These are phyloP conservation scores for Heracleum sosnowskyi DNA, from an alignment of 129 eudicot species.

Conservation along the genomic window DNA sequence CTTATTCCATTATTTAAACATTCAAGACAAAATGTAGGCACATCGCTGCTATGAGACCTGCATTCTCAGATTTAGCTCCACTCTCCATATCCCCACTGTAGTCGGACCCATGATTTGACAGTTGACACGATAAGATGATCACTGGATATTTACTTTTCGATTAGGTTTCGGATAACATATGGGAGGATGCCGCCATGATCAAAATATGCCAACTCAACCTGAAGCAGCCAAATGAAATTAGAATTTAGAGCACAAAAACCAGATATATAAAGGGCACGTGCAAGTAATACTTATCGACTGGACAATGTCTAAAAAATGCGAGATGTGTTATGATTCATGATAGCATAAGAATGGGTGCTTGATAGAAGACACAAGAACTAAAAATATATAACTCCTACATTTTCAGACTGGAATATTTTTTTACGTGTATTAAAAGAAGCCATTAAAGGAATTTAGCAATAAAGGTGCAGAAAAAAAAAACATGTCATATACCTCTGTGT, in stretches of 20 bases:
- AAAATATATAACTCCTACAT: no score
- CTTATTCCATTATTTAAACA: background rate
- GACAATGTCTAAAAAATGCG: background rate
- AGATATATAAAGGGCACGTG: background rate
- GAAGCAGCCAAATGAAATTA: conserved; percentile 16
- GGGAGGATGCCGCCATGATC: conserved; percentile 97
- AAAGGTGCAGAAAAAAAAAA: background rate
- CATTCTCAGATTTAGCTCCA: background rate
- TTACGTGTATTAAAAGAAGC: background rate
- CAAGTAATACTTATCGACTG: background rate
- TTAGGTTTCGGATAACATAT: conserved; percentile 71
- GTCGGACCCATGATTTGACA: background rate
- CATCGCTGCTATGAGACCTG: background rate
- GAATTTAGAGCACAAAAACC: background rate
- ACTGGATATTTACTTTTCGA: conserved; percentile 32
- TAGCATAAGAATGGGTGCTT: background rate
- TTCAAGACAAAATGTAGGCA: background rate
- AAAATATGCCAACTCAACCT: conserved; percentile 94
- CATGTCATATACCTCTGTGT: conserved; percentile 68
- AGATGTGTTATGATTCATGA: background rate
- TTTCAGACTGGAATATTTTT: background rate
- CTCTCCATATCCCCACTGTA: background rate
- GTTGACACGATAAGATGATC: background rate
- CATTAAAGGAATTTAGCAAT: background rate
- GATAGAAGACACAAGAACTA: background rate